Evolutionary conservation across 192 early-diverging fungal genomes (phyloP), one percentile per base, ranked within the genome.

Genomic region (Coemansia sp.): DNA sequence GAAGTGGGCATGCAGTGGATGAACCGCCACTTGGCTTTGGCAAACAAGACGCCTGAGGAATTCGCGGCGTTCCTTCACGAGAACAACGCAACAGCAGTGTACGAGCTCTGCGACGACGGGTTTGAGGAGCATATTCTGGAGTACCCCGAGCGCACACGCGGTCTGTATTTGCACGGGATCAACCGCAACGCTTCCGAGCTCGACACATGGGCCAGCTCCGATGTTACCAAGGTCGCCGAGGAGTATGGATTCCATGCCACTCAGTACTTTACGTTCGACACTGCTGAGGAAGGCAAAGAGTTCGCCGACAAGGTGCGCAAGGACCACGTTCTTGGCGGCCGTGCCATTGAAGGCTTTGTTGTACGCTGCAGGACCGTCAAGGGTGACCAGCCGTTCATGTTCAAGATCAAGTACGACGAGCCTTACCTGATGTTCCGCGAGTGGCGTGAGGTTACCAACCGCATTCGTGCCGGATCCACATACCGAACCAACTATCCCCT

Each of bases 351-450:
- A 71, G 96, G 96, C 14, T 94, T 93, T 67, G 96, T 98, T 6
- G 84, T 98, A 19, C 84, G 96, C 30, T 94, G 91, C 67, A 79
- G 70, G 47, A 33, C 41, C 22, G 59, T 63, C 34, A 61, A 17
- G 2, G 53, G 44, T 0, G 56, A 72, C 1, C 64, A 64, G 27
- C 75, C 82, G 6, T 54, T 70, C 36, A 87, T 91, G 64, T 96
- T 94, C 84, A 98, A 98, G 82, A 84, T 96, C 79, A 98, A 98
- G 67, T 95, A 91, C 67, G 93, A 98, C 52, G 89, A 92, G 68
- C 91, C 93, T 0, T 98, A 98, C 52, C 69, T 97, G 33, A 88
- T 95, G 86, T 98, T 91, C 79, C 85, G 94, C 25, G 96, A 98
- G 55, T 98, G 95, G 92, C 84, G 96, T n/a, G 95, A 97, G 63